Evolutionary conservation across 495 filamentous ascomycete genomes (phyloP).

Genomic region (Talaromyces liani): DNA sequence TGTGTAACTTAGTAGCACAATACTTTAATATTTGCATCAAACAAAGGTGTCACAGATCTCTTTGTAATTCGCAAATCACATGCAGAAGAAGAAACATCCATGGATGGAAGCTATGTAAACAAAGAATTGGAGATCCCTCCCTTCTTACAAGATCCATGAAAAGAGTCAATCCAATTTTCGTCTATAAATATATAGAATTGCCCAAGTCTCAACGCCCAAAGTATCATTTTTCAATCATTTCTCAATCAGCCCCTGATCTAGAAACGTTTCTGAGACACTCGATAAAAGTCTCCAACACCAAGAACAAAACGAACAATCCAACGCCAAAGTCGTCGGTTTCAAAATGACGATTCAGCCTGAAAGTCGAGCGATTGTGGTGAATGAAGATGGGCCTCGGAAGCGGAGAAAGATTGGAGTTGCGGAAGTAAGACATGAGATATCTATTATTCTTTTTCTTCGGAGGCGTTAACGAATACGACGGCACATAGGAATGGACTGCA

Average conservation of each 20-base stretch:
- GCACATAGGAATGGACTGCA: background rate
- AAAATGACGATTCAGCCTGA: background rate
- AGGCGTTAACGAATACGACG: background rate
- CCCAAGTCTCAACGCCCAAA: background rate
- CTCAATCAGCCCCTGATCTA: background rate
- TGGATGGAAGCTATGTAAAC: background rate
- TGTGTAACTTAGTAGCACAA: background rate
- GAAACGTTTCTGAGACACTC: background rate
- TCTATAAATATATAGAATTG: background rate
- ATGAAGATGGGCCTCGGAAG: background rate
- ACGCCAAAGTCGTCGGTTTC: background rate
- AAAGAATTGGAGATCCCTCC: background rate
- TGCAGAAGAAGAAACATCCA: background rate
- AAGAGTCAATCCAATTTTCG: background rate
- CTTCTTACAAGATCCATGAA: background rate
- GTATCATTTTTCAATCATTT: background rate
- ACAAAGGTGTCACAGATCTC: background rate
- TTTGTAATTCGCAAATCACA: background rate
- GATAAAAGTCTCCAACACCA: background rate
- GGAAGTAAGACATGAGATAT: background rate
- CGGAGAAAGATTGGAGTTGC: background rate
- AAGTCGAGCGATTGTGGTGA: constrained; percentile 1
- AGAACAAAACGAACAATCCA: background rate
- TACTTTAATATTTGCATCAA: background rate
- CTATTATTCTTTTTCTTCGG: background rate